phyloP scores from a whole-genome alignment of 768 basidiomycete genomes.

The Pleurotus platypus region DNA sequence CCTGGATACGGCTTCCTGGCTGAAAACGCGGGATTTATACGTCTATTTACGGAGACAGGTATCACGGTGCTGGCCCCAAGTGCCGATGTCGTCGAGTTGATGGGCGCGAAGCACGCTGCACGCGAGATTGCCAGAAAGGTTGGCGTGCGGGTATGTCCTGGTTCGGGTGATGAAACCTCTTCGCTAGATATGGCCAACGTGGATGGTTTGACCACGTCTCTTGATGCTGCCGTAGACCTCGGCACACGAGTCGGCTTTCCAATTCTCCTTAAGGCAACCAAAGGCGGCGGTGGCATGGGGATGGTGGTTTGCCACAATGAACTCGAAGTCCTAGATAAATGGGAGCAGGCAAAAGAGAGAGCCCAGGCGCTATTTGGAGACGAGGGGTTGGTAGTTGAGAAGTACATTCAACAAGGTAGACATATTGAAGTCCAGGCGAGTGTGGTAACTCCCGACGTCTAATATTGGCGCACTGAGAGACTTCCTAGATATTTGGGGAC shows the following conservation, averaged over 20 bases:
- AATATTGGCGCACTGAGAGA: too few species aligned
- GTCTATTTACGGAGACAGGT: constrained; percentile 39
- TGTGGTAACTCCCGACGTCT: not conserved
- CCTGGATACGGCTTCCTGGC: constrained; percentile 67
- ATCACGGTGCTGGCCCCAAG: constrained; percentile 58
- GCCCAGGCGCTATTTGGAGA: constrained; percentile 50
- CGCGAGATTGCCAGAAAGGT: constrained; percentile 39
- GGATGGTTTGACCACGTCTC: constrained; percentile 37
- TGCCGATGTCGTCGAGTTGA: constrained; percentile 42
- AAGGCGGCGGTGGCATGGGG: constrained; percentile 70
- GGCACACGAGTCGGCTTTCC: constrained; percentile 51
- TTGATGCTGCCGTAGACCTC: constrained; percentile 35
- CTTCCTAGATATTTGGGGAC: constrained; percentile 60
- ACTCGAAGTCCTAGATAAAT: constrained; percentile 30
- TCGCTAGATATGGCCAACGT: constrained; percentile 33
- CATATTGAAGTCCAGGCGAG: constrained; percentile 65
- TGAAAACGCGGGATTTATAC: constrained; percentile 58
- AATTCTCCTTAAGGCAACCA: constrained; percentile 64
- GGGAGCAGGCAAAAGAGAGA: constrained; percentile 32
- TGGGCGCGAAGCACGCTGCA: constrained; percentile 66
- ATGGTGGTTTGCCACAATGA: constrained; percentile 48
- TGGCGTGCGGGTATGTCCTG: constrained; percentile 53
- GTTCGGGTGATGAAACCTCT: constrained; percentile 44
- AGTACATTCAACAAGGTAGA: constrained; percentile 50
- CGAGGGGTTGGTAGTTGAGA: constrained; percentile 55